A percentile compares a stretch with the other conserved stretches of the same genome.
Conservation (phyloP, 1,284 basidiomycete genomes). For the Exobasidium rhododendri region DNA sequence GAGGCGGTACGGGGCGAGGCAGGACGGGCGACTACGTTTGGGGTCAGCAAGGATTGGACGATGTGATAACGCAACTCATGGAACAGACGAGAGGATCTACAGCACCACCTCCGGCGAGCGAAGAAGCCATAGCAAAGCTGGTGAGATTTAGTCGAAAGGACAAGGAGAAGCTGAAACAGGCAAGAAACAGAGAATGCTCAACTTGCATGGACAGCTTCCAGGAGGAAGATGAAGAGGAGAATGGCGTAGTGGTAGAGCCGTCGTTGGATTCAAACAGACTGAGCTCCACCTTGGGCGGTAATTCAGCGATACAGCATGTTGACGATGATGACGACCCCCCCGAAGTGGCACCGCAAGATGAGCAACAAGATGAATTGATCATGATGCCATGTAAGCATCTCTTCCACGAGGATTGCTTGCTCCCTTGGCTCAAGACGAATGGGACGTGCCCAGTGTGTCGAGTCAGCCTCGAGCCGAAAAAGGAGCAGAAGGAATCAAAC, state of each 20-base stretch:
- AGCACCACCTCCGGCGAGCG: slow-evolving; percentile 36
- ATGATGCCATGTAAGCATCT: slow-evolving; percentile 43
- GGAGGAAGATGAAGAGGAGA: slow-evolving; percentile 8
- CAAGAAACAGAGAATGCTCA: slow-evolving; percentile 41
- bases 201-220: slow-evolving; percentile 45
- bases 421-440: slow-evolving; percentile 41
- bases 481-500: slow-evolving; percentile 5
- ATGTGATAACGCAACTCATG: slow-evolving; percentile 48
- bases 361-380: slow-evolving; percentile 35
- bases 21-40: slow-evolving; percentile 43
- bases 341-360: slow-evolving; percentile 15
- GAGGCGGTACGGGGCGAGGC: slow-evolving; percentile 23
- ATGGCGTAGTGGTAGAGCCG: neutral
- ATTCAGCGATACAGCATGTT: neutral
- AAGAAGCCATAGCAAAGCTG: slow-evolving; percentile 38
- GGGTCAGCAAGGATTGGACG: slow-evolving; percentile 41
- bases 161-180: slow-evolving; percentile 22
- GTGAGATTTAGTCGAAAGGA: slow-evolving; percentile 29
- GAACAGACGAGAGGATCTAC: slow-evolving; percentile 40
- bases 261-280: slow-evolving; percentile 1
- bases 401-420: slow-evolving; percentile 44
- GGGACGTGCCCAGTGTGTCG: slow-evolving; percentile 49
- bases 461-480: slow-evolving; percentile 10
- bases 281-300: neutral
- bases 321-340: slow-evolving; percentile 20